Base-by-base conservation (phyloP, 2,329 filamentous ascomycete species). In the Sporothrix pseudoabietina region DNA sequence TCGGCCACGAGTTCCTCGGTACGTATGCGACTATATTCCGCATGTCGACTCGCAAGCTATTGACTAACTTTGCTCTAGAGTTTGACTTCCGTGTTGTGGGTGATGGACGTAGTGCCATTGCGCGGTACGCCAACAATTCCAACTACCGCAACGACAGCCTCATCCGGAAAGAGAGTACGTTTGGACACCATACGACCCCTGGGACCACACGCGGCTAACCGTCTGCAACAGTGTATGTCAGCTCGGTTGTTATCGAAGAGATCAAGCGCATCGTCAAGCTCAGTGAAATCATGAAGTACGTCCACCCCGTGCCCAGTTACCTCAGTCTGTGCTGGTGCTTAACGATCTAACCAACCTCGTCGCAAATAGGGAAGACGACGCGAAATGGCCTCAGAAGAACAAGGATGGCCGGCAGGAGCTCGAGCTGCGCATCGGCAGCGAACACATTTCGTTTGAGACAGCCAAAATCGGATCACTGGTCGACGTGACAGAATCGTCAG, bases 381-480 rank as follows among this genome's bases (percentile, higher is more conserved):
- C 91, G 35, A 98, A 98, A 82, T 99, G 96, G 96, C 96, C 96
- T 0, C 94, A 97, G 82, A 99, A 98, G 88, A 99, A 99, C 85
- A 98, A 98, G 84, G 96, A 99, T 79, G 96, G 96, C 49, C 90
- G 95, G 76, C 96, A 99, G 81, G 96, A 99, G 84, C 87, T 99
- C 66, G 96, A 99, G 82, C 98, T 99, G 74, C 89, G 94, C 68
- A 82, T 99, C 72, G 96, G 95, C 57, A 96, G 92, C 79, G 96
- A 99, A 76, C 95, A 98, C 82, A 98, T 99, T 78, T 97, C 94
- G 1, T 99, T 99, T 77, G 96, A 99, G 94, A 99, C 96, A 41
- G 96, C 96, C 49, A 99, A 99, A 84, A 98, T 99, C 77, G 96
- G 96, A 75, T 98, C 96, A 9, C 85, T 99, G 69, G 94, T 97